Evolutionary conservation across 2,329 filamentous ascomycete genomes (phyloP).

Genomic region (Pyricularia sp.): DNA sequence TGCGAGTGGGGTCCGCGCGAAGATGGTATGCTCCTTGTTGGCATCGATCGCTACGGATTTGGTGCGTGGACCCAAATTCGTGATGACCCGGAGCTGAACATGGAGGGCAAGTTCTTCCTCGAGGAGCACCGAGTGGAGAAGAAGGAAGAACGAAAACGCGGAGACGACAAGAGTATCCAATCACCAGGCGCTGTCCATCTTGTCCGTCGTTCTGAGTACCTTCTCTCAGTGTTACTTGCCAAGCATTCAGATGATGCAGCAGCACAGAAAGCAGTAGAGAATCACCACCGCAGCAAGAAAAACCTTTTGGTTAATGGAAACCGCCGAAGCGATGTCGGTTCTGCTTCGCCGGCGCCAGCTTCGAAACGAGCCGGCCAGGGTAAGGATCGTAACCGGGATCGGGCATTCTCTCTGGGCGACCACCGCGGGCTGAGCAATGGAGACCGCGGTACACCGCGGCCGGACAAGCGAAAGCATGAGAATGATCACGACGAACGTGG

Average conservation of each 20-base stretch:
- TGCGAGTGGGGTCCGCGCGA: conserved; percentile 89
- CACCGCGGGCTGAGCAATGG: conserved; percentile 40
- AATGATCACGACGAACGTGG: conserved; percentile 39
- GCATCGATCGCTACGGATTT: conserved; percentile 88
- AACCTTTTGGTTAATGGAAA: conserved; percentile 52
- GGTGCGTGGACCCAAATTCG: conserved; percentile 93
- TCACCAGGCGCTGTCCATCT: conserved; percentile 96
- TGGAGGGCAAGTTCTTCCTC: conserved; percentile 87
- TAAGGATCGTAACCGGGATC: conserved; percentile 37
- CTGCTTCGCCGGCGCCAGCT: conserved; percentile 62
- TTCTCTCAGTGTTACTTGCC: conserved; percentile 85
- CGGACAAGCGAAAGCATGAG: conserved; percentile 55
- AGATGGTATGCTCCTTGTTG: conserved; percentile 93
- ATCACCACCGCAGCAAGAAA: conserved; percentile 92
- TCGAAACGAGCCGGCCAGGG: conserved; percentile 37
- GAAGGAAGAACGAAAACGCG: conserved; percentile 82
- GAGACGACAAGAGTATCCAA: conserved; percentile 71
- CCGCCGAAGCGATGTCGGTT: conserved; percentile 49
- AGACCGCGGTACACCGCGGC: conserved; percentile 39
- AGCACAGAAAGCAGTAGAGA: conserved; percentile 74
- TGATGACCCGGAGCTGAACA: conserved; percentile 77
- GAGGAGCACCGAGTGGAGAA: conserved; percentile 98
- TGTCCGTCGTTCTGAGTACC: conserved; percentile 87
- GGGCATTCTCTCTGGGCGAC: conserved; percentile 28
- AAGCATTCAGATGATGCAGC: conserved; percentile 70